Percentiles rank a stretch among this genome's conserved stretches.
phyloP scores from a whole-genome alignment of 768 basidiomycete species.

The Boletus tylopilopsis region DNA sequence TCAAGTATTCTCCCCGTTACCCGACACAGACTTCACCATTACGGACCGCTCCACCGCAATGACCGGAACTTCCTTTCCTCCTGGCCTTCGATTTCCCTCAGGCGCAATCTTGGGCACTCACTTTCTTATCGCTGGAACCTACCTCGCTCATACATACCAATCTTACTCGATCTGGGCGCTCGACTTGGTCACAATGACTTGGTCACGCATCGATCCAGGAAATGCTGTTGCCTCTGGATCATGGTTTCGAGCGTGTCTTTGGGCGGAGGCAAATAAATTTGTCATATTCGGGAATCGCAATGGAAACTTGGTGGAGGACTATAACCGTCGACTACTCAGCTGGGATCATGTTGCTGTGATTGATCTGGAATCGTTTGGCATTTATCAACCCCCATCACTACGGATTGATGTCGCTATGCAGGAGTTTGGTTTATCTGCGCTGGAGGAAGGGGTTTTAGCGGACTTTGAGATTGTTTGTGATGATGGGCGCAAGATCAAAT shows the following conservation, averaged over 20 bases:
- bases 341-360: conserved; percentile 92
- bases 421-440: conserved; percentile 75
- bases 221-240: conserved; percentile 83
- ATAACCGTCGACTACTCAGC: conserved; percentile 83
- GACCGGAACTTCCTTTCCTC: conserved; percentile 80
- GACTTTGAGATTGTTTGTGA: conserved; percentile 95
- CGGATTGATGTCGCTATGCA: conserved; percentile 71
- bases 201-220: conserved; percentile 88
- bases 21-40: conserved; percentile 71
- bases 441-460: conserved; percentile 76
- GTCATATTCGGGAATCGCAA: conserved; percentile 88
- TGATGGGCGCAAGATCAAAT: conserved; percentile 78
- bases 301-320: conserved; percentile 88
- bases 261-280: conserved; percentile 81
- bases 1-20: conserved; percentile 82
- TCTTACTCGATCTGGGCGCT: conserved; percentile 97
- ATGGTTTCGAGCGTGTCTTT: conserved; percentile 92
- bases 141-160: conserved; percentile 90
- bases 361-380: conserved; percentile 92
- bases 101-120: conserved; percentile 89
- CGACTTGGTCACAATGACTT: conserved; percentile 75
- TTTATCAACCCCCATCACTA: conserved; percentile 81
- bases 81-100: conserved; percentile 93
- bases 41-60: conserved; percentile 79
- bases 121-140: conserved; percentile 93